Evolutionary conservation across 1,284 basidiomycete species (phyloP).

Genomic region (Chalciporus piperatoides): DNA sequence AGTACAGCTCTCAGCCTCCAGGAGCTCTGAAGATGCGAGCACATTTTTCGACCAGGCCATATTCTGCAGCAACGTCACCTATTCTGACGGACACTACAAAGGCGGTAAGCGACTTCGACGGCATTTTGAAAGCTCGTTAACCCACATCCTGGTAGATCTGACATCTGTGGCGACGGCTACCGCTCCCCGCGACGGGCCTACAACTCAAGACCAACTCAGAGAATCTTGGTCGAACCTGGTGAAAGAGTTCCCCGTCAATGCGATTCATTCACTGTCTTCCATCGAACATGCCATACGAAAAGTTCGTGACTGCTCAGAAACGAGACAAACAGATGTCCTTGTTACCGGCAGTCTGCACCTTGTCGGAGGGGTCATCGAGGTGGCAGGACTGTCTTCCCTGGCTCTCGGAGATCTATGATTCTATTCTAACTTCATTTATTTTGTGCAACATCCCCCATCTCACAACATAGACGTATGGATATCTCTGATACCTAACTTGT

Average conservation of each 20-base stretch:
- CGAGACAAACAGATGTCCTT: constrained; percentile 56
- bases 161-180: constrained; percentile 65
- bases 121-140: background rate
- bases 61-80: constrained; percentile 97
- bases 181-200: constrained; percentile 62
- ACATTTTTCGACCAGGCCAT: constrained; percentile 80
- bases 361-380: constrained; percentile 92
- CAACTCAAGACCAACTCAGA: constrained; percentile 74
- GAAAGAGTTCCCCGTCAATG: constrained; percentile 54
- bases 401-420: constrained; percentile 42
- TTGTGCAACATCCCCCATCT: background rate
- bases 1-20: constrained; percentile 44
- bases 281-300: constrained; percentile 83
- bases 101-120: constrained; percentile 58
- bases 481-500: constrained; percentile 11
- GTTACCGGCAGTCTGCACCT: constrained; percentile 94
- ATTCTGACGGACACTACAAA: constrained; percentile 84
- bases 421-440: constrained; percentile 2
- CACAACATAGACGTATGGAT: constrained; percentile 4
- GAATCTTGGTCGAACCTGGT: constrained; percentile 68
- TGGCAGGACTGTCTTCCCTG: constrained; percentile 68
- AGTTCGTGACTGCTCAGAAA: constrained; percentile 43
- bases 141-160: constrained; percentile 52
- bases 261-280: constrained; percentile 79
- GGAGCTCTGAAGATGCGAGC: constrained; percentile 35